These are phyloP conservation scores for Candida pini DNA, from an alignment of 805 yeast species.

Conservation along the genomic window DNA sequence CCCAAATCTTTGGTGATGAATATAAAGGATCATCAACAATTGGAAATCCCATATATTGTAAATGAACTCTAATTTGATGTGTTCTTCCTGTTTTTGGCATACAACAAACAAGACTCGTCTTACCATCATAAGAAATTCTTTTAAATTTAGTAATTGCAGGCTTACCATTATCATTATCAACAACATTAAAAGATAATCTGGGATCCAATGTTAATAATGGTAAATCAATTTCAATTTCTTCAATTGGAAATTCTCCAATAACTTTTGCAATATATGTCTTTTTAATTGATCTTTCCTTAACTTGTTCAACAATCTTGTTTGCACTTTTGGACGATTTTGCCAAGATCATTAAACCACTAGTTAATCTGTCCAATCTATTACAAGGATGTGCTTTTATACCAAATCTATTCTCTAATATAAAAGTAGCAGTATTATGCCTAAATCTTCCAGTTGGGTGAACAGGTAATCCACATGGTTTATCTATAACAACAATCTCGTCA, in stretches of 20 bases:
- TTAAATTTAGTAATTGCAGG: slow-evolving; percentile 69
- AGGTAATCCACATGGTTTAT: slow-evolving; percentile 93
- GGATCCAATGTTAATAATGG: slow-evolving; percentile 73
- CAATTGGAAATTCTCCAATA: slow-evolving; percentile 74
- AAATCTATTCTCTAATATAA: slow-evolving; percentile 65
- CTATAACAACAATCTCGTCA: slow-evolving; percentile 73
- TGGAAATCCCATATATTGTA: slow-evolving; percentile 84
- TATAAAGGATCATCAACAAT: slow-evolving; percentile 91
- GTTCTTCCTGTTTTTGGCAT: slow-evolving; percentile 89
- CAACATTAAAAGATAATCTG: slow-evolving; percentile 59
- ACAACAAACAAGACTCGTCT: slow-evolving; percentile 69
- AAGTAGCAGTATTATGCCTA: slow-evolving; percentile 70
- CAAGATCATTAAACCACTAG: slow-evolving; percentile 90
- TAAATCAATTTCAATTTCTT: slow-evolving; percentile 48
- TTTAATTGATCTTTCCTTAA: slow-evolving; percentile 63
- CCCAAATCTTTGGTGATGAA: slow-evolving; percentile 79
- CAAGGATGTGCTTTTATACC: slow-evolving; percentile 72
- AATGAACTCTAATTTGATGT: slow-evolving; percentile 91
- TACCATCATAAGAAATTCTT: slow-evolving; percentile 62
- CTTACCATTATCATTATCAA: slow-evolving; percentile 51
- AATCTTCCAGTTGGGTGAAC: slow-evolving; percentile 93
- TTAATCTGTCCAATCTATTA: slow-evolving; percentile 81
- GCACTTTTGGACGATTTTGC: slow-evolving; percentile 81
- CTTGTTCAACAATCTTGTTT: slow-evolving; percentile 64
- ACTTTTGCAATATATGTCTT: slow-evolving; percentile 89